Evolutionary conservation across 2,329 filamentous ascomycete species (phyloP).

Genomic region (Exophiala oligosperma): DNA sequence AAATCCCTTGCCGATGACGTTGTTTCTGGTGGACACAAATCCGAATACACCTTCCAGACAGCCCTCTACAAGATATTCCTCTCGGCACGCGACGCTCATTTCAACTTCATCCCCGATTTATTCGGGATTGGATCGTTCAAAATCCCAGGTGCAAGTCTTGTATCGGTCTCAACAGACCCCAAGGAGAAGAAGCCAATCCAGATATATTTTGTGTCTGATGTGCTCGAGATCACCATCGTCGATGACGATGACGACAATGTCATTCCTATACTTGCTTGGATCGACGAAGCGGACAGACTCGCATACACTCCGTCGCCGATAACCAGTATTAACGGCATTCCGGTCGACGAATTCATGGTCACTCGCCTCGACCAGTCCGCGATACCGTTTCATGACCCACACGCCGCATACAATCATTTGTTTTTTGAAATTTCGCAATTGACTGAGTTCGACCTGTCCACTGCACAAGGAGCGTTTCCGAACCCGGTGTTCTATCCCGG

Average conservation of each 20-base stretch:
- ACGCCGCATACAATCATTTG: constrained; percentile 33
- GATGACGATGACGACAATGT: background rate
- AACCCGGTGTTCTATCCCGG: constrained; percentile 29
- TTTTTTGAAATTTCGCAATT: constrained; percentile 29
- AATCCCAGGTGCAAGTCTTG: constrained; percentile 57
- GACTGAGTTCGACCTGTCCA: background rate
- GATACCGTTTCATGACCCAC: constrained; percentile 26
- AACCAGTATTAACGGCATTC: constrained; percentile 10
- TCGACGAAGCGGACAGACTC: background rate
- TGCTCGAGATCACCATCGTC: background rate
- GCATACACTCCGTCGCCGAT: constrained; percentile 3
- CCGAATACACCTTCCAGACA: constrained; percentile 56
- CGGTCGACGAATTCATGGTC: background rate
- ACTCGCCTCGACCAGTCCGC: background rate
- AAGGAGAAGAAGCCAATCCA: constrained; percentile 46
- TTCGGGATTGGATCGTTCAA: constrained; percentile 51
- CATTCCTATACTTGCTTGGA: background rate
- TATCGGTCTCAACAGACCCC: constrained; percentile 59
- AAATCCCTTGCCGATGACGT: constrained; percentile 47
- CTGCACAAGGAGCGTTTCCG: constrained; percentile 16
- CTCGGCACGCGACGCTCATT: constrained; percentile 63
- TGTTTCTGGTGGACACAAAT: constrained; percentile 45
- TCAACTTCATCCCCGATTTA: constrained; percentile 33
- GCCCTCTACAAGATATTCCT: constrained; percentile 56
- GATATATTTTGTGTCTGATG: constrained; percentile 45